These are phyloP conservation scores for Dipodascopsis uninucleata DNA, from an alignment of 805 yeast species.

Conservation along the genomic window DNA sequence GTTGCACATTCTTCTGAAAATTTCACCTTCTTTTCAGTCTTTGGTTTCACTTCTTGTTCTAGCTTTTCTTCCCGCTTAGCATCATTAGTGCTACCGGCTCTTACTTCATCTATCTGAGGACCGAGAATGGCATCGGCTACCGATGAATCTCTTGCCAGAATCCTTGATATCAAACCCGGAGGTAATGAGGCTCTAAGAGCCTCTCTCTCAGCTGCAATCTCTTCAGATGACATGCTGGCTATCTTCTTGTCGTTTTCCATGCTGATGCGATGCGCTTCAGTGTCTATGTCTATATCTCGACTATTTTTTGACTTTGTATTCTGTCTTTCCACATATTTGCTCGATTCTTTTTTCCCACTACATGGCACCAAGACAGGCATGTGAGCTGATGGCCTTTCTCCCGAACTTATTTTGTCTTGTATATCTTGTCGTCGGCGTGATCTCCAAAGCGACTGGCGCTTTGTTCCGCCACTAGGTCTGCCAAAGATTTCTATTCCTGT, in stretches of 20 bases:
- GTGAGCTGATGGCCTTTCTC: too few species aligned
- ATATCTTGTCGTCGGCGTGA: too few species aligned
- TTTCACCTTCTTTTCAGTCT: neutral
- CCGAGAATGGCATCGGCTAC: conserved; percentile 12
- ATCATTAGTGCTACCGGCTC: neutral
- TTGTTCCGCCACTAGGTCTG: too few species aligned
- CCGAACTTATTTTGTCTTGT: too few species aligned
- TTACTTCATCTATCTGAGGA: too few species aligned
- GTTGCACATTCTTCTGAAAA: conserved; percentile 3
- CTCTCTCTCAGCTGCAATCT: conserved; percentile 23
- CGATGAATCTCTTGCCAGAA: conserved; percentile 14
- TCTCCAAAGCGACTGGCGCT: too few species aligned
- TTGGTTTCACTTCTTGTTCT: neutral
- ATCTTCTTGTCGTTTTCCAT: conserved; percentile 24
- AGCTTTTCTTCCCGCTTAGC: neutral
- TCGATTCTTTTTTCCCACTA: too few species aligned
- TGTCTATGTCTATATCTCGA: too few species aligned
- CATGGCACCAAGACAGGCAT: too few species aligned
- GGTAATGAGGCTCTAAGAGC: conserved; percentile 21
- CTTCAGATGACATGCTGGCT: conserved; percentile 21
- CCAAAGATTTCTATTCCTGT: too few species aligned
- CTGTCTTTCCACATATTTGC: too few species aligned
- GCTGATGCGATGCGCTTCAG: conserved; percentile 20
- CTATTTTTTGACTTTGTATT: too few species aligned
- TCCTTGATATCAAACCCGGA: conserved; percentile 16